phyloP scores from a whole-genome alignment of 2,329 filamentous ascomycete genomes.

The Ceratocystis variospora region DNA sequence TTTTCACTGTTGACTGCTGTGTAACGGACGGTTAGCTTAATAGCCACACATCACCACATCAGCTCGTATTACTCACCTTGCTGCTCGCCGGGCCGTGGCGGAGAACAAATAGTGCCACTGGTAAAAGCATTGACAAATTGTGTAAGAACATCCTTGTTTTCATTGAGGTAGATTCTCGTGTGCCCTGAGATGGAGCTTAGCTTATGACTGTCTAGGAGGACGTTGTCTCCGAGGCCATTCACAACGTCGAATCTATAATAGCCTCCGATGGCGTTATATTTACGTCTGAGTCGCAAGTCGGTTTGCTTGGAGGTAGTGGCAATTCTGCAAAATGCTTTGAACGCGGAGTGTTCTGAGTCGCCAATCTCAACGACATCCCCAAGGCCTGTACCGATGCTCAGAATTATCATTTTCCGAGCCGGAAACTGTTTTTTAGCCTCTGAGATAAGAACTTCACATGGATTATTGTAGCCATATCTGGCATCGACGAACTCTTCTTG shows the following conservation, averaged over 20 bases:
- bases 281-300: conserved; percentile 12
- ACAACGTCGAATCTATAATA: conserved; percentile 25
- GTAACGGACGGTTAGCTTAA: too few relatives aligned
- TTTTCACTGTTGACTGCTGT: too few relatives aligned
- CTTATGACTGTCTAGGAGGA: conserved; percentile 23
- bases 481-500: conserved; percentile 25
- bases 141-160: too few relatives aligned
- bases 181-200: conserved; percentile 21
- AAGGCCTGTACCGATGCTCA: conserved; percentile 25
- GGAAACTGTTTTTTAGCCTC: conserved; percentile 24
- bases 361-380: conserved; percentile 21
- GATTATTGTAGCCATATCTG: conserved; percentile 26
- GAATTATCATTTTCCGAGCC: conserved; percentile 16
- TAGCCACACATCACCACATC: too few relatives aligned
- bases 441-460: conserved; percentile 24
- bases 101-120: too few relatives aligned
- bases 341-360: conserved; percentile 5
- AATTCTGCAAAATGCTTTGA: background rate
- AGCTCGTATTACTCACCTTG: too few relatives aligned
- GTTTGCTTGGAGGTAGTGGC: background rate
- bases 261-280: conserved; percentile 19
- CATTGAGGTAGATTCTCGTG: conserved; percentile 20
- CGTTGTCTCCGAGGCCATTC: conserved; percentile 23
- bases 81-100: too few relatives aligned
- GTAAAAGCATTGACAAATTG: background rate